Conservation (phyloP, 2,329 filamentous ascomycete genomes). For the Fusarium xyrophilum region DNA sequence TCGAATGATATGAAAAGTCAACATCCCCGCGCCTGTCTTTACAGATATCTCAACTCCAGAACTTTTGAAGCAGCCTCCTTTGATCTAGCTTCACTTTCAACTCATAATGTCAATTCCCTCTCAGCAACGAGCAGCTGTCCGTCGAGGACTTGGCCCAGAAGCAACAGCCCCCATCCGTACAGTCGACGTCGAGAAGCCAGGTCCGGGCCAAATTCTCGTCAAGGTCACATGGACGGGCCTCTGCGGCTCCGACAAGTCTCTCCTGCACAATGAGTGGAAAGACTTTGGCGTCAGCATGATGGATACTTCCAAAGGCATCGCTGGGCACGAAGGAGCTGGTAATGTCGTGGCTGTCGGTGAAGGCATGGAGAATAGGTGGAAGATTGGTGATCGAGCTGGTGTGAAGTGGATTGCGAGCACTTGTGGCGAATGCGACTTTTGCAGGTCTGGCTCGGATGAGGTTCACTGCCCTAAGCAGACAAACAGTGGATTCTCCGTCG, state of each 20-base stretch:
- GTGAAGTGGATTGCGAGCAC: slow-evolving; percentile 90
- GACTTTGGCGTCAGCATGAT: slow-evolving; percentile 36
- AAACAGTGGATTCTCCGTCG: slow-evolving; percentile 86
- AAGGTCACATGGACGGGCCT: slow-evolving; percentile 38
- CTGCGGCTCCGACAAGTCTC: slow-evolving; percentile 39
- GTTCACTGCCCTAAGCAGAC: slow-evolving; percentile 75
- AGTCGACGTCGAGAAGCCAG: slow-evolving; percentile 31
- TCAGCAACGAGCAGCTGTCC: slow-evolving; percentile 34
- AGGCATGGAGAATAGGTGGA: slow-evolving; percentile 74
- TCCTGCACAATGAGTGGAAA: slow-evolving; percentile 38
- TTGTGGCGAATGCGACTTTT: slow-evolving; percentile 82
- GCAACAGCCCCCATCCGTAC: slow-evolving; percentile 23
- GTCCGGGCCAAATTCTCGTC: slow-evolving; percentile 34
- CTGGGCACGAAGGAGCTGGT: slow-evolving; percentile 78
- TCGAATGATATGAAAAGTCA: background rate
- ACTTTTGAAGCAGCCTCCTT: accelerated
- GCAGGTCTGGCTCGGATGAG: slow-evolving; percentile 73
- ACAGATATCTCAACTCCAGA: too few relatives aligned
- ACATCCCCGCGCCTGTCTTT: background rate
- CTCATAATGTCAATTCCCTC: slow-evolving; percentile 27
- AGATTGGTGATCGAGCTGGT: slow-evolving; percentile 78
- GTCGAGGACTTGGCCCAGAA: slow-evolving; percentile 27
- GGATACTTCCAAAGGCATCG: slow-evolving; percentile 52
- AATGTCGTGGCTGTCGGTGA: slow-evolving; percentile 80
- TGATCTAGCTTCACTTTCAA: accelerated